Conservation (phyloP, 441 rosid species). For the Eutrema salsugineum region DNA sequence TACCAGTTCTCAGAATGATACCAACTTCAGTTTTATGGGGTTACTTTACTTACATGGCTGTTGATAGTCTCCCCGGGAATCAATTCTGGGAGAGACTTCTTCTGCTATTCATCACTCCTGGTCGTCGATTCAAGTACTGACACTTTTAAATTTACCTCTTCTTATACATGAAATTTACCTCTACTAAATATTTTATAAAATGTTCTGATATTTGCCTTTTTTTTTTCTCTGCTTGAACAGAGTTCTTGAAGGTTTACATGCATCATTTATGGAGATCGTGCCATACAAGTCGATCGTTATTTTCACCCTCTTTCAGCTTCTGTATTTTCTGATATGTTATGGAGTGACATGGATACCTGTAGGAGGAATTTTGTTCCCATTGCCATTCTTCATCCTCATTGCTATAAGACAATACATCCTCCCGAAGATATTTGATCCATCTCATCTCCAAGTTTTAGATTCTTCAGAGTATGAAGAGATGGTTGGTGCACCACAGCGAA, state of each 20-base stretch:
- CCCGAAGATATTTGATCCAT: slow-evolving; percentile 55
- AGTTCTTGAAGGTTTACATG: slow-evolving; percentile 68
- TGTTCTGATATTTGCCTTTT: background rate
- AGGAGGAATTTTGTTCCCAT: slow-evolving; percentile 72
- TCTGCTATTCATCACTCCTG: slow-evolving; percentile 66
- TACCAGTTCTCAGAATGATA: slow-evolving; percentile 62
- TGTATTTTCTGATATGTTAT: slow-evolving; percentile 60
- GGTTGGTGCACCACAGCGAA: slow-evolving; percentile 47
- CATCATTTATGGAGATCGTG: slow-evolving; percentile 74
- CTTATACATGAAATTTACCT: background rate
- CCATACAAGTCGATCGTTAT: slow-evolving; percentile 57
- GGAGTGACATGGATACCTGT: slow-evolving; percentile 92
- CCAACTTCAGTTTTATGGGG: slow-evolving; percentile 95
- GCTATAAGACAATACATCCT: slow-evolving; percentile 57
- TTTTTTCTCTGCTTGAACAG: slow-evolving; percentile 35
- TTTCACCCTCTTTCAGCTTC: slow-evolving; percentile 70
- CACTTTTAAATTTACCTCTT: slow-evolving; percentile 44
- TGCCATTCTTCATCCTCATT: slow-evolving; percentile 72
- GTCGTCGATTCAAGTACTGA: slow-evolving; percentile 69
- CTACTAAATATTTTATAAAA: background rate
- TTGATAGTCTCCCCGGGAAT: slow-evolving; percentile 89
- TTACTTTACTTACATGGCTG: slow-evolving; percentile 87
- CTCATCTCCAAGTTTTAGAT: slow-evolving; percentile 72
- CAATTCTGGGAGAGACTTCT: slow-evolving; percentile 86
- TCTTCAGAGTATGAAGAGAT: slow-evolving; percentile 82